Base-by-base conservation (phyloP, 2,329 filamentous ascomycete species). In the Septoria linicola region DNA sequence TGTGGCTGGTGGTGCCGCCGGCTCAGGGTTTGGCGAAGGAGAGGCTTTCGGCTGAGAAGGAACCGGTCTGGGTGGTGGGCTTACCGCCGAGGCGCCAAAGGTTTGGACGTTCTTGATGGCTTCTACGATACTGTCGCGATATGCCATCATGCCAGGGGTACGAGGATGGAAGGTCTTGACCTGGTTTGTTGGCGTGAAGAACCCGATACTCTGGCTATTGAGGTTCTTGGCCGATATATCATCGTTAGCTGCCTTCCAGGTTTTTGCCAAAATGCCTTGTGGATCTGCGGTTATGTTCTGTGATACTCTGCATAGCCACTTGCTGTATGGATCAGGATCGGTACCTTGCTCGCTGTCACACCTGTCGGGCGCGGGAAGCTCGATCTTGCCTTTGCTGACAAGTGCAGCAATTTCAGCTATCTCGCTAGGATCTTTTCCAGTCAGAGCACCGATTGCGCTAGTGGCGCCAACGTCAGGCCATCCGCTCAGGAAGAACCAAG, bases 401-500 rank as follows among this genome's bases (percentile, higher is more conserved):
- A 13, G 13, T 13, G 27, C 27, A 7, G 7, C 27, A 7, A 7
- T 13, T 30, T 30, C 27, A 30, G 27, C 27, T 7, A 30, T 7
- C 27, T 7, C 13, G 7, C 13, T 13, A 7, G 27, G 27, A 13
- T 7, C 7, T 7, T 7, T 13, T 7, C 13, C 7, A 13, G 27
- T 30, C 7, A 30, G 27, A 7, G 13, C 27, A 7, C 7, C 7
- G 27, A 30, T 30, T 7, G 27, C 27, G 13, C 13, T 7, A 7
- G 7, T 30, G 7, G 7, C 13, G 27, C 27, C 27, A 7, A 30
- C 27, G 43, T 47, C 43, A 16, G 36, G 34, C 43, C 43, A 47
- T 19, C 43, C 43, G 16, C 14, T 20, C 31, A 47, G 27, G 31
- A 47, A 47, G 19, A 37, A 27, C 43, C 43, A 47, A 14, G 43